Base-by-base conservation (phyloP, 139 green algal species). In the Chlorella vulgaris region DNA sequence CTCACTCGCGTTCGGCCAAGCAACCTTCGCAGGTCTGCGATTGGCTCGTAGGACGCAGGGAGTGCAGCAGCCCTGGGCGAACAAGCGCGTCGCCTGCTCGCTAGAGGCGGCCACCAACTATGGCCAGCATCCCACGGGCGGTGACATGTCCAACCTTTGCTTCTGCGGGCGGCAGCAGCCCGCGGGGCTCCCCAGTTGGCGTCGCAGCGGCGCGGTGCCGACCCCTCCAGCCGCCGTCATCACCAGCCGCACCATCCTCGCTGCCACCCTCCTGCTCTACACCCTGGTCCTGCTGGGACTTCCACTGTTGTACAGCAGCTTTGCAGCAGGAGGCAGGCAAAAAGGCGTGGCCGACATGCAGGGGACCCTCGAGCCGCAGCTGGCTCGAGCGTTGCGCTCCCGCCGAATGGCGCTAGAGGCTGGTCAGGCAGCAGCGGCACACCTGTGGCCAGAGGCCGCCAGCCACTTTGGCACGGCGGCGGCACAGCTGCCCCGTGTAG, bases 381-480 rank as follows among this genome's bases (percentile, higher is more conserved):
- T 76, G 21, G 69, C 69, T 5, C 6, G 39, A 4, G 69, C 42
- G 22, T 42, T 78, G 33, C 22, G 55, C 26, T 35, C 36, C 36
- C 55, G 74, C 1, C 36, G 74, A 0, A 18, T 53, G 29, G 74
- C 74, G 10, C 58, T 80, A 5, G 74, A 69, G 38, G 6, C 33
- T 31, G 10, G 21, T 35, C 1, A 39, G 18, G 15, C 7, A 1
- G 69, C 7, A 4, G 71, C 71, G 22, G 55, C 38, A 26, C 21
- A 69, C 47, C 28, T 80, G 40, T 81, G 75, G 75, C 75, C 60
- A 10, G 60, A 63, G n/a, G 19, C 74, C 3, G 60, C 18, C 29
- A 21, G 55, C 18, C 55, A n/a, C 50, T 39, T 10, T 10, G 43
- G 6, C 42, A 24, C 63, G 29, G 63, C 63, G 10, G 29, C 22